Base-by-base conservation (phyloP, 345 rosid species). In the Populus simonii region DNA sequence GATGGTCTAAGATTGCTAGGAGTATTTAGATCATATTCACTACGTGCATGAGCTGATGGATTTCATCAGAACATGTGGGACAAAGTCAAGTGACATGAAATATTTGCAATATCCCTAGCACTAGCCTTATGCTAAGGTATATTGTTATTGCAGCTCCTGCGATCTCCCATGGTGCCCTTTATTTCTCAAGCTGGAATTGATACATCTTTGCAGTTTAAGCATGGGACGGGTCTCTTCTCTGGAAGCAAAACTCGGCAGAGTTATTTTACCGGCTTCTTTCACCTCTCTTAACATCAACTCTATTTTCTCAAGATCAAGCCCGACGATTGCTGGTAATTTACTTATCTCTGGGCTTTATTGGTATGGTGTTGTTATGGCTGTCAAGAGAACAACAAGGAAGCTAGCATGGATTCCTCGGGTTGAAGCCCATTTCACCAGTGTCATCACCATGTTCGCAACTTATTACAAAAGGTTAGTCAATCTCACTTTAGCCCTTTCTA, bases 161-260 rank as follows among this genome's bases (percentile, higher is more conserved):
- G 36, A 79, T 76, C 51, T 81, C 39, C 53, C 12, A 81, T 7
- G 76, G 72, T 15, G 70, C 73, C 57, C 57, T 84, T 62, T 84
- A 81, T 66, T 84, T 84, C 39, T 83, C 87, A 25, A 75, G 84
- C 79, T 81, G 84, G 87, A 79, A 84, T 70, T 79, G 84, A 1
- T 29, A 81, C 71, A 8, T 84, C 3, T 69, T 79, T 49, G 84
- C 85, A 0, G 81, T 84, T 1, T 66, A 74, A 35, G 81, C 81
- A 6, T 27, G 59, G 17, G 79, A 84, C 65, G 84, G 87, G 1
- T 53, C 81, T 27, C 83, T 76, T 5, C 31, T 76, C 27, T 84
- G 83, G 87, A 73, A 81, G 70, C 47, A 76, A 47, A 69, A 59
- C 29, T 47, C 79, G 75, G 76, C 0, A 81, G 79, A 5, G 16